phyloP scores from a whole-genome alignment of 2,329 filamentous ascomycete species.

The Apiospora pterosperma region DNA sequence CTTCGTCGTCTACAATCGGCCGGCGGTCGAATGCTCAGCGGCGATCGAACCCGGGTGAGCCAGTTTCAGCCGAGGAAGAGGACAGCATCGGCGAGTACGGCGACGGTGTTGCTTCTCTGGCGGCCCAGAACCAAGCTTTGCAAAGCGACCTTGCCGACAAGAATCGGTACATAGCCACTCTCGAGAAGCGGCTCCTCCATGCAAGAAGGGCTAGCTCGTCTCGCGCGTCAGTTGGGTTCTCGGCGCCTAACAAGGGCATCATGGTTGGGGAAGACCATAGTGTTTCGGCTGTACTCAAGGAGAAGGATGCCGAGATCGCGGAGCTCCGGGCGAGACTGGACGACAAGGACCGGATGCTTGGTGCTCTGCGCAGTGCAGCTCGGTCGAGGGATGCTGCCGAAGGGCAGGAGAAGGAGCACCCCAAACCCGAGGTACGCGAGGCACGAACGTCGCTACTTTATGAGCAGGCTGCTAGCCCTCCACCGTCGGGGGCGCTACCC shows the following conservation, averaged over 20 bases:
- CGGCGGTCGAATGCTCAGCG: slow-evolving; percentile 46
- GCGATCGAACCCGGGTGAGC: slow-evolving; percentile 37
- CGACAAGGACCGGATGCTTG: slow-evolving; percentile 92
- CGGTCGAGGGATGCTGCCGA: slow-evolving; percentile 83
- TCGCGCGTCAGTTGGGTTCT: slow-evolving; percentile 73
- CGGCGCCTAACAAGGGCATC: slow-evolving; percentile 56
- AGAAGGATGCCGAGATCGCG: slow-evolving; percentile 90
- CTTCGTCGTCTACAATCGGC: slow-evolving; percentile 57
- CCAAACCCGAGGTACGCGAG: slow-evolving; percentile 9
- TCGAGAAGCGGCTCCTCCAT: slow-evolving; percentile 89
- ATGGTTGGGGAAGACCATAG: slow-evolving; percentile 78
- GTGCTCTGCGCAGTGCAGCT: slow-evolving; percentile 79
- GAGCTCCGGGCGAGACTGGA: slow-evolving; percentile 86
- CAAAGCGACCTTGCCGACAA: slow-evolving; percentile 96
- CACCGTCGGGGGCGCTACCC: slow-evolving; percentile 26
- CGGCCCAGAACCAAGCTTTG: slow-evolving; percentile 85
- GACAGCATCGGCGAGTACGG: slow-evolving; percentile 78
- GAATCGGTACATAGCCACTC: slow-evolving; percentile 89
- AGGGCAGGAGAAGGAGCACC: slow-evolving; percentile 28
- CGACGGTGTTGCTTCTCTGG: slow-evolving; percentile 77
- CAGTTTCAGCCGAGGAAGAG: slow-evolving; percentile 54
- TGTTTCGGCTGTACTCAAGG: slow-evolving; percentile 67
- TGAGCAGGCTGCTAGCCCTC: slow-evolving; percentile 29
- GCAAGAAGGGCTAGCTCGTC: slow-evolving; percentile 88
- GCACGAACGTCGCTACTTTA: slow-evolving; percentile 26